Evolutionary conservation across 805 yeast genomes (phyloP), one percentile per base, ranked within the genome.

Genomic region (Ogataea pilisensis): DNA sequence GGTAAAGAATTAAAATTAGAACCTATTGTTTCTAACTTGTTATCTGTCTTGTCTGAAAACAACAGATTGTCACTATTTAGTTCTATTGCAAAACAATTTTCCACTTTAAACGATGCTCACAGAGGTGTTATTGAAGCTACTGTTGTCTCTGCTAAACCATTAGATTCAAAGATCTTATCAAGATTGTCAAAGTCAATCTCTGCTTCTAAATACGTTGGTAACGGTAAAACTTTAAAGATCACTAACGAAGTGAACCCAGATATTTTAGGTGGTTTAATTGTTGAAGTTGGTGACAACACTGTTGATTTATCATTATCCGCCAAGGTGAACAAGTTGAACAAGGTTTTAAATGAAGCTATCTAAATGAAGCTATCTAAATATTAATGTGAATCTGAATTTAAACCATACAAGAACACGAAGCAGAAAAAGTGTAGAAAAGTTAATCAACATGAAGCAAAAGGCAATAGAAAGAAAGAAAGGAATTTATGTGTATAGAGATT

Each of bases 251-350:
- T 91, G 49, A 81, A 88, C 72, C 87, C 96, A 50, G 93, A 85
- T 51, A 86, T 93, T 63, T 75, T 86, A 65, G 99, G 99, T 63
- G 99, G 99, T 59, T 78, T 93, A 65, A 72, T 93, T 55, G 95
- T 93, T 46, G 96, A 90, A 70, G 87, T 93, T 58, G 96, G 91
- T 61, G 99, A 91, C 74, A 87, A 84, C 69, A 90, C 98, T 49
- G 96, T 89, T 58, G 99, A 93, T 71, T 76, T 91, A 66, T 83
- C 95, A 45, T 79, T 93, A 54, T 75, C 90, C 45, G 68, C 85
- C 62, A 89, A 84, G 76, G 80, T 93, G 63, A 73, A 85, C 65
- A 88, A 79, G 72, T 82, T 90, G 69, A 93, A 93, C 85, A 80
- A 85, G 68, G 80, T 84, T 55, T 80, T 93, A 65, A 72, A 76